These are phyloP conservation scores for Stemphylium lycopersici DNA, from an alignment of 2,329 filamentous ascomycete genomes.

Conservation along the genomic window DNA sequence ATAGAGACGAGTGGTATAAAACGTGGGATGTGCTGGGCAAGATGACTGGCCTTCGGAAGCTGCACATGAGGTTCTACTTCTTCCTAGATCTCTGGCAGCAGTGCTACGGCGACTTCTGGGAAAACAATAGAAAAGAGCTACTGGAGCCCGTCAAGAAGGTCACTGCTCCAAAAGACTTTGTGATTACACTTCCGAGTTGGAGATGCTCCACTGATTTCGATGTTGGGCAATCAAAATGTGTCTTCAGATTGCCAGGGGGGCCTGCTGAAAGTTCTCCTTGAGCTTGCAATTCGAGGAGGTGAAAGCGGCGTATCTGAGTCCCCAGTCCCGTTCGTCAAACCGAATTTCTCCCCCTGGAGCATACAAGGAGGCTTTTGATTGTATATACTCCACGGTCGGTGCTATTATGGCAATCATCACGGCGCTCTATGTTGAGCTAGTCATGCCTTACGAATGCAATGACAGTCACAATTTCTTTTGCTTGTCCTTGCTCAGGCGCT, in stretches of 20 bases:
- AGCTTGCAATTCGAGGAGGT: neutral
- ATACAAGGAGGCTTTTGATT: no score
- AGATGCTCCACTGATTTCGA: constrained; percentile 19
- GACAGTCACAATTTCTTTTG: no score
- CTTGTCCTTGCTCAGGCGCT: no score
- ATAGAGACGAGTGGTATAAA: constrained; percentile 17
- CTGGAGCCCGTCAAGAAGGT: constrained; percentile 20
- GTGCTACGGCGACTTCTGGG: constrained; percentile 21
- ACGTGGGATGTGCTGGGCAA: constrained; percentile 23
- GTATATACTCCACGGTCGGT: no score
- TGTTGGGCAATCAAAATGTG: constrained; percentile 15
- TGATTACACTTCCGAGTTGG: constrained; percentile 24
- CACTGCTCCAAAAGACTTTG: constrained; percentile 20
- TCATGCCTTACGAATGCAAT: no score
- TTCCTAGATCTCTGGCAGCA: constrained; percentile 4
- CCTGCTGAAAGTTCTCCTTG: neutral
- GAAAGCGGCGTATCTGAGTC: neutral
- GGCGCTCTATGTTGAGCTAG: no score
- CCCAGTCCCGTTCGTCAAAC: neutral
- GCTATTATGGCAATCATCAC: no score
- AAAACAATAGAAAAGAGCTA: constrained; percentile 13
- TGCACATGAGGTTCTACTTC: constrained; percentile 21
- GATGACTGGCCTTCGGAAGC: constrained; percentile 24
- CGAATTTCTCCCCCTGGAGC: no score
- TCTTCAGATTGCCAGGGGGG: constrained; percentile 12